Base-by-base conservation (phyloP, 2,329 filamentous ascomycete genomes). In the Colletotrichum nymphaeae region DNA sequence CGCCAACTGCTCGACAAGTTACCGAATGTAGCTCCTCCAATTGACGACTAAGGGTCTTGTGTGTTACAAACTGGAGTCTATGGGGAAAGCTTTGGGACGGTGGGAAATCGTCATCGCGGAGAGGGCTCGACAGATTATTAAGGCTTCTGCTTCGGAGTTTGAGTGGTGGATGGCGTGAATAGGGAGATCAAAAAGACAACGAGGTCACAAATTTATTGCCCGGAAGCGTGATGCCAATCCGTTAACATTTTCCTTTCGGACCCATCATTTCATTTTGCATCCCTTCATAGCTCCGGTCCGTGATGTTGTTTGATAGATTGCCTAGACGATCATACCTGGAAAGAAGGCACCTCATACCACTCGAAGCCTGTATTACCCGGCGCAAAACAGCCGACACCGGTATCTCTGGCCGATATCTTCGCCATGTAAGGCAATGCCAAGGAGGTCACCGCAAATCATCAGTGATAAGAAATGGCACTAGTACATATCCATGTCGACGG, bases 391-490 rank as follows among this genome's bases (percentile, higher is more conserved):
- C 49, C 22, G 16, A 35, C 9, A 5, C 49, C 63, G 11, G n/a
- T 5, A 30, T 16, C 8, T 5, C 32, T 24, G 4, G 9, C 8
- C 12, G n/a, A 28, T 42, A 57, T 28, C 24, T 24, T 11, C 22
- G 14, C 14, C 28, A 16, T 37, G 1, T 9, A 22, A 46, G 8
- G 32, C 9, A 14, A n/a, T 5, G 30, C 16, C 32, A 16, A 9
- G 52, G 30, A 57, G 16, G 5, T 22, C 32, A 64, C 32, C 32
- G 5, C 63, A 57, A 30, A 30, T 14, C 16, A 11, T 14, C 3
- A 26, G 28, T 35, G 49, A 65, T 57, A 57, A 42, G 52, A 42
- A 57, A n/a, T 4, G 24, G 63, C 52, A 32, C 52, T 65, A 65
- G 26, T 11, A 16, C 9, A 9, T 6, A 14, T 16, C 14, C 22